Conservation (phyloP, 2,329 filamentous ascomycete species). For the Lachnellula arida region DNA sequence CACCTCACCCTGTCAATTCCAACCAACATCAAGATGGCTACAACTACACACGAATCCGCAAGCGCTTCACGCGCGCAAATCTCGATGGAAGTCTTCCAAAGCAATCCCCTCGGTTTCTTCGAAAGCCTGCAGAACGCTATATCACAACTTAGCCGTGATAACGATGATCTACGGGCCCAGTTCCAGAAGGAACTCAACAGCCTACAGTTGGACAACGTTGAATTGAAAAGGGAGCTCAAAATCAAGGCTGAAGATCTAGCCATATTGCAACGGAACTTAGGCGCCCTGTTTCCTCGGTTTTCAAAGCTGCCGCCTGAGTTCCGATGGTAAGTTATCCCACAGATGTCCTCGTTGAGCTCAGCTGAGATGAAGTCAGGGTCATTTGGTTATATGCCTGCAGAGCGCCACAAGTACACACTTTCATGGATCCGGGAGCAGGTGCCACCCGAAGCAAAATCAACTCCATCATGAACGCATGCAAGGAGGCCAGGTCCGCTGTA, state of each 20-base stretch:
- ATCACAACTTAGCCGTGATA: neutral
- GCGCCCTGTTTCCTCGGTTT: neutral
- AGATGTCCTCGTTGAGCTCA: neutral
- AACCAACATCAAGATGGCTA: too few relatives aligned
- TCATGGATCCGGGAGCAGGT: neutral
- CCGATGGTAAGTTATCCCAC: neutral
- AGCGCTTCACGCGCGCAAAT: neutral
- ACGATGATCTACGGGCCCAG: neutral
- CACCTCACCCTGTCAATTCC: too few relatives aligned
- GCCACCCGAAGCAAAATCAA: neutral
- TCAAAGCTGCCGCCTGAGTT: neutral
- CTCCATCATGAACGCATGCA: neutral
- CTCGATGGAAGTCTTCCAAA: neutral
- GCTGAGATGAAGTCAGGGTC: neutral
- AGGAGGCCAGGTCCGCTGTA: neutral
- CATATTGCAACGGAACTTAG: neutral
- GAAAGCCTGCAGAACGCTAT: neutral
- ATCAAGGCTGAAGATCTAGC: neutral
- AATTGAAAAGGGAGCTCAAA: neutral
- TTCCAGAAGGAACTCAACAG: neutral
- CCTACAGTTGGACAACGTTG: neutral
- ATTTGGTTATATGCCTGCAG: neutral
- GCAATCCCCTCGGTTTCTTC: neutral
- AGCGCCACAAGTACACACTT: neutral
- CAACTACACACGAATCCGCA: too few relatives aligned